Conservation (phyloP, 169 alveolate species). For the Perkinsus marinus region DNA sequence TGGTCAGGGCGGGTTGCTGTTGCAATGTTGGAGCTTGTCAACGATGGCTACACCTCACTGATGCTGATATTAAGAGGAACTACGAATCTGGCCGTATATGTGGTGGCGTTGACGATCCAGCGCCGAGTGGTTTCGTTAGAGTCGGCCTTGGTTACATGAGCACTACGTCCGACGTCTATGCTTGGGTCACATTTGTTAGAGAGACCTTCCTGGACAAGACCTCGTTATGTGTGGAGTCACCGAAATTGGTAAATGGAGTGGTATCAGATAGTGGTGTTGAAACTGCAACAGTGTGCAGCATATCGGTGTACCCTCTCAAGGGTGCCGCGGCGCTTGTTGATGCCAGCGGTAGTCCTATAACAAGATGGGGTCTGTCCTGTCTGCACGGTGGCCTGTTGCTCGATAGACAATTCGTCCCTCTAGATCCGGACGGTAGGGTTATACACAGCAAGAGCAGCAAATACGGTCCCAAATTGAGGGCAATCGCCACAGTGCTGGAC, state of each 20-base stretch:
- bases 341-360: not conserved
- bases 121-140: not conserved
- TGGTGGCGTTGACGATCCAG: slow-evolving; percentile 7
- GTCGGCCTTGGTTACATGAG: not conserved
- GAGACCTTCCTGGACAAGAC: not conserved
- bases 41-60: slow-evolving; percentile 9
- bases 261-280: not conserved
- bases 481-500: not conserved
- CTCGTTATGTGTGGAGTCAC: not conserved
- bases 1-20: slow-evolving; percentile 34
- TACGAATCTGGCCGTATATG: slow-evolving; percentile 16
- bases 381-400: not conserved
- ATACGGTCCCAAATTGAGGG: not conserved
- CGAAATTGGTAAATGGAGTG: not conserved
- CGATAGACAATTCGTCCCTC: not conserved
- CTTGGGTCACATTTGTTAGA: not conserved
- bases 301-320: not conserved
- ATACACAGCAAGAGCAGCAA: not conserved
- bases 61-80: slow-evolving; percentile 11
- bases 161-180: not conserved
- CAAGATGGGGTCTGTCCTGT: not conserved
- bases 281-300: not conserved
- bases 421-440: not conserved
- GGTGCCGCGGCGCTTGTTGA: not conserved
- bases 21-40: slow-evolving; percentile 41